A percentile compares a stretch with the other conserved stretches of the same genome.
Conservation (phyloP, 805 yeast species). For the Cyberlindnera mycetangii region DNA sequence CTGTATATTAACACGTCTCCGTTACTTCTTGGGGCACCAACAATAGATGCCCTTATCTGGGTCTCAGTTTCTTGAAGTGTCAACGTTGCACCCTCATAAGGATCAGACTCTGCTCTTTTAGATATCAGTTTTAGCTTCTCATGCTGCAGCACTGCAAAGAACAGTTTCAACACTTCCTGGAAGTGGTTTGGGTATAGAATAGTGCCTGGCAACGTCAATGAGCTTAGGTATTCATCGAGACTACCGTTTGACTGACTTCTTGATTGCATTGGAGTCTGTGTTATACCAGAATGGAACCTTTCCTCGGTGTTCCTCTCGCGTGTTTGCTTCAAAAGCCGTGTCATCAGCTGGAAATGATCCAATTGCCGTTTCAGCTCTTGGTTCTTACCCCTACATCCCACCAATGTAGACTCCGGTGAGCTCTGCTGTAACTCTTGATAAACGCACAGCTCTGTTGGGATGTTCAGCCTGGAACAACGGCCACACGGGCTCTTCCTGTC, state of each 20-base stretch:
- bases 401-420: background rate
- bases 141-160: background rate
- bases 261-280: background rate
- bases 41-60: background rate
- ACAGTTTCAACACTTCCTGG: background rate
- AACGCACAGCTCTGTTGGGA: slow-evolving; percentile 3
- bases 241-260: background rate
- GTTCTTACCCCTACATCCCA: too few relatives aligned
- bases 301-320: background rate
- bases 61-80: background rate
- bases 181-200: background rate
- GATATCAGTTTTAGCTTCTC: background rate
- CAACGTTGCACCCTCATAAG: background rate
- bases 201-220: background rate
- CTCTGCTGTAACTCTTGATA: background rate
- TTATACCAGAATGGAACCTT: background rate
- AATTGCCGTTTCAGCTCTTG: slow-evolving; percentile 1
- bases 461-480: slow-evolving; percentile 1
- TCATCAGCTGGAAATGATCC: background rate
- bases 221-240: background rate
- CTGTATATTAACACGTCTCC: slow-evolving; percentile 1
- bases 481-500: slow-evolving; percentile 2
- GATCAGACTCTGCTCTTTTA: background rate
- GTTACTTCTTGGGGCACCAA: background rate
- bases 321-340: background rate